A percentile compares a stretch with the other conserved stretches of the same genome.
phyloP scores from a whole-genome alignment of 108 stramenopile genomes.

The Chaetoceros tenuissimus region DNA sequence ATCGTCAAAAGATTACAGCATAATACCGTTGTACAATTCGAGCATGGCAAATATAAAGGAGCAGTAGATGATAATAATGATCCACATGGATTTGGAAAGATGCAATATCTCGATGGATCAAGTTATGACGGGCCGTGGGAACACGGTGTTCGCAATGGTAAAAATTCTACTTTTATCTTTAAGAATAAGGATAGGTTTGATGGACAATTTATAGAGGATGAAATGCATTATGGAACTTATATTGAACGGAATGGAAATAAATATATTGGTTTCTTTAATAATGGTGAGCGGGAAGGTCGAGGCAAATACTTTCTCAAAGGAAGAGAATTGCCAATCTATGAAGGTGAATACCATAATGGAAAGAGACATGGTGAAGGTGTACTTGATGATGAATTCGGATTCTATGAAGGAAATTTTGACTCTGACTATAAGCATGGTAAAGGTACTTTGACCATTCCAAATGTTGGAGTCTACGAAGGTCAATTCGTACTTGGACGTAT shows the following conservation, averaged over 20 bases:
- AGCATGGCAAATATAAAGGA: conserved; percentile 34
- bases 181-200: not conserved
- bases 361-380: not conserved
- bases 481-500: not conserved
- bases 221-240: not conserved
- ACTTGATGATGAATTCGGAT: not conserved
- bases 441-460: not conserved
- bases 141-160: conserved; percentile 7
- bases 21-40: not conserved
- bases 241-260: not conserved
- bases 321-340: not conserved
- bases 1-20: not conserved
- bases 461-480: not conserved
- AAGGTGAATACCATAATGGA: not conserved
- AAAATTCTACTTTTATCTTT: not conserved
- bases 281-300: not conserved
- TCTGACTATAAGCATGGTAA: not conserved
- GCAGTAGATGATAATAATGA: conserved; percentile 26
- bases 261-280: not conserved
- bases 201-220: not conserved
- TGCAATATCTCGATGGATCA: conserved; percentile 27
- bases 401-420: not conserved
- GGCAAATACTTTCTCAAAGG: not conserved
- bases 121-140: conserved; percentile 26
- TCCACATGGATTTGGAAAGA: conserved; percentile 28